Evolutionary conservation across 768 basidiomycete species (phyloP).

Genomic region (Porpolomopsis calyptriformis): DNA sequence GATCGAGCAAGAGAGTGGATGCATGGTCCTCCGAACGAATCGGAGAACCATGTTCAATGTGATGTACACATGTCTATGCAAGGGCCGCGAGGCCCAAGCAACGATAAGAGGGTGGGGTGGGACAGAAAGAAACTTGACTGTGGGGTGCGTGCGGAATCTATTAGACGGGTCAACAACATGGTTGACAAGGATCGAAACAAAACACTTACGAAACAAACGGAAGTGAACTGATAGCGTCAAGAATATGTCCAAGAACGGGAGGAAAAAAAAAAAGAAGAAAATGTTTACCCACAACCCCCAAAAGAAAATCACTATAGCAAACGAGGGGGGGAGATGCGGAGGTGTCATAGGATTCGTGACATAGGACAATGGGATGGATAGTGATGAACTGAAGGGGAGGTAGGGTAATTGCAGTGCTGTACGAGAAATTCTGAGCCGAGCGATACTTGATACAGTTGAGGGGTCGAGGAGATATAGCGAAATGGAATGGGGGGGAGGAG

Average conservation of each 20-base stretch:
- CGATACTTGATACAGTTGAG: conserved; percentile 7
- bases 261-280: no score
- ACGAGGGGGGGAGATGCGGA: not conserved
- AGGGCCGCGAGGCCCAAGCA: no score
- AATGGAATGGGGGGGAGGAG: not conserved
- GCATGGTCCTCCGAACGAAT: no score
- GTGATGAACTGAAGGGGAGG: not conserved
- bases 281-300: not conserved
- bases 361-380: not conserved
- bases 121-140: no score
- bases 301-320: not conserved
- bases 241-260: not conserved
- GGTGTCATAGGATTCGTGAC: not conserved
- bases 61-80: no score
- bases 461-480: not conserved
- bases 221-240: not conserved
- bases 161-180: no score
- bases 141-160: no score
- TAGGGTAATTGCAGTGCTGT: not conserved
- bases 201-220: no score
- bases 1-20: no score
- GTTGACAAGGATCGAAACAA: no score
- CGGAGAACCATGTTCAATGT: no score
- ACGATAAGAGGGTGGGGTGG: no score
- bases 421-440: not conserved